Conservation (phyloP, 2,329 filamentous ascomycete genomes). For the Fusarium pseudocircinatum region DNA sequence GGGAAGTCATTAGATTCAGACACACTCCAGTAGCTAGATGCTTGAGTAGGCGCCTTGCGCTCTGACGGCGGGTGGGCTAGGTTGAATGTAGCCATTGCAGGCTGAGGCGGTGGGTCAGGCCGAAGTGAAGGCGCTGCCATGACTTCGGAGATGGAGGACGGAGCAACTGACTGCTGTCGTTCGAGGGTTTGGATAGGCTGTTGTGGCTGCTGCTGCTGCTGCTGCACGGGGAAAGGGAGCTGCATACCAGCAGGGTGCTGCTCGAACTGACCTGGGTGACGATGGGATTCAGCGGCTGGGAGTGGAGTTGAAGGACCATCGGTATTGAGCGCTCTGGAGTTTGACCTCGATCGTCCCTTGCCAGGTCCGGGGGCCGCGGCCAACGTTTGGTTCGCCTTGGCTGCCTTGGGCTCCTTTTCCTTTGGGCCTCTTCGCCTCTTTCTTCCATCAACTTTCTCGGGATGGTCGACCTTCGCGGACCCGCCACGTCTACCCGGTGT, state of each 20-base stretch:
- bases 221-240: conserved; percentile 50
- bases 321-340: conserved; percentile 59
- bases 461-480: conserved; percentile 53
- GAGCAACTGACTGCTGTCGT: conserved; percentile 47
- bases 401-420: conserved; percentile 54
- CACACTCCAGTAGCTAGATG: conserved; percentile 89
- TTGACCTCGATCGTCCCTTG: conserved; percentile 64
- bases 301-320: conserved; percentile 55
- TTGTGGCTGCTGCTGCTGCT: conserved; percentile 32
- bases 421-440: conserved; percentile 52
- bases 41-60: conserved; percentile 64
- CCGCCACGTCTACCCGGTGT: conserved; percentile 65
- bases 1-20: conserved; percentile 83
- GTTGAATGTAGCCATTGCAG: conserved; percentile 62
- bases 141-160: conserved; percentile 59
- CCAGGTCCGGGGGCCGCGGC: conserved; percentile 56
- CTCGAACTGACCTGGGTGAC: conserved; percentile 57
- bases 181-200: conserved; percentile 47
- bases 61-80: conserved; percentile 56
- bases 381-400: conserved; percentile 55
- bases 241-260: conserved; percentile 54
- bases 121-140: conserved; percentile 67
- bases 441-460: conserved; percentile 58
- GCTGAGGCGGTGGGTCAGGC: conserved; percentile 61
- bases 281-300: conserved; percentile 52